Evolutionary conservation across 371 early-diverging fungal species (phyloP).

Genomic region (Aphelidium insulamus): DNA sequence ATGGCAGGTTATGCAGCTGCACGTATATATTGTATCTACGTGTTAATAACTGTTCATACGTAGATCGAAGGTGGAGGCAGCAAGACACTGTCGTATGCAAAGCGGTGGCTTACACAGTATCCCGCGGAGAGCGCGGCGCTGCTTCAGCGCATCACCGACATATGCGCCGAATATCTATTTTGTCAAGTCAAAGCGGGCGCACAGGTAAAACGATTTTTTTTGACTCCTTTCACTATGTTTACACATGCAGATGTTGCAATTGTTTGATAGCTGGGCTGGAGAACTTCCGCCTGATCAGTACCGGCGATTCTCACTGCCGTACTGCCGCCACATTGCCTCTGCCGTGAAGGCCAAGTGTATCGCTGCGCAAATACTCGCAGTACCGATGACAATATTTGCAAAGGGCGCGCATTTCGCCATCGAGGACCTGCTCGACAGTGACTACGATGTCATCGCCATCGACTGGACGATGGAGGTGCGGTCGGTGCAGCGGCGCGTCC

Average conservation of each 20-base stretch:
- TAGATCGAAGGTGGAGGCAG: conserved; percentile 96
- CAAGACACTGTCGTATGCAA: conserved; percentile 68
- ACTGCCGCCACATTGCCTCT: conserved; percentile 50
- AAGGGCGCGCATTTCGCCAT: conserved; percentile 65
- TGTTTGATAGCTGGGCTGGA: conserved; percentile 92
- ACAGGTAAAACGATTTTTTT: conserved; percentile 31
- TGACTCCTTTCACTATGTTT: conserved; percentile 1
- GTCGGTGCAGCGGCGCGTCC: conserved; percentile 17
- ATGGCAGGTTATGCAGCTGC: conserved; percentile 5
- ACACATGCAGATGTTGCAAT: conserved; percentile 53
- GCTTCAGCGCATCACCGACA: conserved; percentile 55
- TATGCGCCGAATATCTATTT: conserved; percentile 59
- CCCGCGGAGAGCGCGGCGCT: conserved; percentile 56
- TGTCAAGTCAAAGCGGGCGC: conserved; percentile 95
- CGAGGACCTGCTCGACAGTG: conserved; percentile 29
- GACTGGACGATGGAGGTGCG: conserved; percentile 72
- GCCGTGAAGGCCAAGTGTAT: conserved; percentile 35
- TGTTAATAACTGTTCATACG: no score
- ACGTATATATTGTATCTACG: background rate
- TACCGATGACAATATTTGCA: conserved; percentile 82
- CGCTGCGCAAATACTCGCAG: conserved; percentile 15
- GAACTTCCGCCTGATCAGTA: conserved; percentile 70
- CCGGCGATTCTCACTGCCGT: conserved; percentile 62
- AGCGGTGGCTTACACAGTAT: conserved; percentile 66
- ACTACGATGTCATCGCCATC: conserved; percentile 63